phyloP scores from a whole-genome alignment of 306 rosid genomes.

The Cercis canadensis region DNA sequence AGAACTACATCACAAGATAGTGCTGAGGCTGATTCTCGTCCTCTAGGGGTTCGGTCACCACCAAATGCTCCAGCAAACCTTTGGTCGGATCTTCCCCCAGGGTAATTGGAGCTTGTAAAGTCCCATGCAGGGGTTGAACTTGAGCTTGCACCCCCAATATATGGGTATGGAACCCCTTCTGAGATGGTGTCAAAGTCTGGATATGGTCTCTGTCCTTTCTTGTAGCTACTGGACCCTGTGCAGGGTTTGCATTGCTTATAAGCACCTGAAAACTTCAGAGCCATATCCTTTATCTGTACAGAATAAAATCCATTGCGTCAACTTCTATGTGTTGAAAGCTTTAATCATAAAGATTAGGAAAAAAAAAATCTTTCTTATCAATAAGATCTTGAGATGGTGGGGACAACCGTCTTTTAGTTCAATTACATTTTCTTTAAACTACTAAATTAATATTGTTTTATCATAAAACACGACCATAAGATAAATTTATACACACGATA shows the following conservation, averaged over 20 bases:
- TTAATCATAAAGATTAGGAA: background rate
- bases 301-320: constrained; percentile 4
- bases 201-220: constrained; percentile 68
- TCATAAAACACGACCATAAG: too few relatives aligned
- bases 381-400: too few relatives aligned
- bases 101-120: constrained; percentile 57
- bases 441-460: too few relatives aligned
- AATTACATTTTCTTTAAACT: too few relatives aligned
- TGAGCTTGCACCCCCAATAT: constrained; percentile 77
- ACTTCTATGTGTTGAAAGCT: constrained; percentile 13
- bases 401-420: too few relatives aligned
- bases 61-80: constrained; percentile 54
- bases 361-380: too few relatives aligned
- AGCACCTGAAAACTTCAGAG: constrained; percentile 80
- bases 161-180: constrained; percentile 86
- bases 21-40: constrained; percentile 47
- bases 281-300: constrained; percentile 86
- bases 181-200: constrained; percentile 76
- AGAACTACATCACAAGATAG: constrained; percentile 63
- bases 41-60: constrained; percentile 64
- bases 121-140: constrained; percentile 93
- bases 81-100: constrained; percentile 59
- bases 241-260: constrained; percentile 75
- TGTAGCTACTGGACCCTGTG: constrained; percentile 67
- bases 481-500: too few relatives aligned